These are phyloP conservation scores for Mycena kentingensis DNA, from an alignment of 768 basidiomycete genomes.

Conservation along the genomic window DNA sequence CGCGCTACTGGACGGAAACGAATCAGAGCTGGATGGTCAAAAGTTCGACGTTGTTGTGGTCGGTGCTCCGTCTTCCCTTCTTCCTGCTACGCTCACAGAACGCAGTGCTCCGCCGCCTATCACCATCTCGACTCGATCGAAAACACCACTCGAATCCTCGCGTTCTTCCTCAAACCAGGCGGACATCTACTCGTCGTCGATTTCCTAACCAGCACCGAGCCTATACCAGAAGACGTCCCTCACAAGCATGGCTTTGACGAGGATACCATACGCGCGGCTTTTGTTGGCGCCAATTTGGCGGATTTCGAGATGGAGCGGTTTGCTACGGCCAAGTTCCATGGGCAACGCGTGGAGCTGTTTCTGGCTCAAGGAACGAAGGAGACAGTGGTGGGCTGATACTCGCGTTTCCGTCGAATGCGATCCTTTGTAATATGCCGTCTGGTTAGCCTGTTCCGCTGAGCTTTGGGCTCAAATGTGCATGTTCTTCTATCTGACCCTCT, in stretches of 20 bases:
- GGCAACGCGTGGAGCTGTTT: conserved; percentile 47
- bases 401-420: no score
- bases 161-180: conserved; percentile 59
- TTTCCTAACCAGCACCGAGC: conserved; percentile 27
- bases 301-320: conserved; percentile 43
- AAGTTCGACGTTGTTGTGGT: conserved; percentile 76
- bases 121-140: conserved; percentile 60
- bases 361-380: conserved; percentile 54
- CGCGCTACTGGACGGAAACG: conserved; percentile 47
- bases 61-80: conserved; percentile 29
- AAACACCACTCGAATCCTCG: conserved; percentile 52
- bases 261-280: conserved; percentile 49
- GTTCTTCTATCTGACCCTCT: not conserved
- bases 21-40: conserved; percentile 49
- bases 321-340: conserved; percentile 33
- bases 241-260: conserved; percentile 58
- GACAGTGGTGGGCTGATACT: no score
- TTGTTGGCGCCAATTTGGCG: conserved; percentile 54
- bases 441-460: no score
- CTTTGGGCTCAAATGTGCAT: no score
- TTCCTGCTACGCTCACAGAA: conserved; percentile 1
- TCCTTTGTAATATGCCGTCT: no score
- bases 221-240: conserved; percentile 44
- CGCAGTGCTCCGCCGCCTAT: conserved; percentile 63
- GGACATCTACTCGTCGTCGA: conserved; percentile 65